Evolutionary conservation across 2,329 filamentous ascomycete species (phyloP).

Genomic region (Phialemoniopsis sp.): DNA sequence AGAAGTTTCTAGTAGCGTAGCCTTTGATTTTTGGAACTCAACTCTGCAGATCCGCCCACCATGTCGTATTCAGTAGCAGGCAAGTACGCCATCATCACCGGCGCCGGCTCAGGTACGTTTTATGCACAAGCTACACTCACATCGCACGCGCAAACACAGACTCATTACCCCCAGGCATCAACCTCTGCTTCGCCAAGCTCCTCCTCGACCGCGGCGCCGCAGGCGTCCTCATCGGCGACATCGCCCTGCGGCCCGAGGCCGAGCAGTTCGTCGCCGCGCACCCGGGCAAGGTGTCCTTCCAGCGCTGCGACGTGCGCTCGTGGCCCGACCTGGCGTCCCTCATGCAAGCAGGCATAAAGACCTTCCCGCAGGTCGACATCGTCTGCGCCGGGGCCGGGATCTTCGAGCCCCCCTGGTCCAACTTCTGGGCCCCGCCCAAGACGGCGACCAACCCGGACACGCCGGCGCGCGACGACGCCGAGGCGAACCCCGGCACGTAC

Average conservation of each 20-base stretch:
- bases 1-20: too few relatives aligned
- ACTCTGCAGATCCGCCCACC: too few relatives aligned
- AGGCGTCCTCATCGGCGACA: conserved; percentile 36
- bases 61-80: too few relatives aligned
- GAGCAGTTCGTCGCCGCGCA: conserved; percentile 8
- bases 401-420: conserved; percentile 39
- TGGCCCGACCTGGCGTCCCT: conserved; percentile 31
- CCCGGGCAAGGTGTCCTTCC: conserved; percentile 27
- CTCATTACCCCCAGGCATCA: conserved; percentile 26
- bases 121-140: too few relatives aligned
- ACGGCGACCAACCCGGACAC: conserved; percentile 15
- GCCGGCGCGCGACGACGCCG: conserved; percentile 19
- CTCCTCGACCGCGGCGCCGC: conserved; percentile 36
- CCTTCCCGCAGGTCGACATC: conserved; percentile 35
- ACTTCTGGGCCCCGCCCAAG: conserved; percentile 33
- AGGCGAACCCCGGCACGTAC: conserved; percentile 20
- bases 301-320: conserved; percentile 36
- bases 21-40: too few relatives aligned
- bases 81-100: too few relatives aligned
- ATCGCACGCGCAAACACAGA: too few relatives aligned
- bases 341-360: conserved; percentile 24
- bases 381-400: conserved; percentile 41
- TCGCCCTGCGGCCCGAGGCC: conserved; percentile 36
- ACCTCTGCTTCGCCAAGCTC: conserved; percentile 35
- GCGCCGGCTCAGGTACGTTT: too few relatives aligned